Evolutionary conservation across 2,329 filamentous ascomycete genomes (phyloP).

Genomic region (Trichoderma pleuroti): DNA sequence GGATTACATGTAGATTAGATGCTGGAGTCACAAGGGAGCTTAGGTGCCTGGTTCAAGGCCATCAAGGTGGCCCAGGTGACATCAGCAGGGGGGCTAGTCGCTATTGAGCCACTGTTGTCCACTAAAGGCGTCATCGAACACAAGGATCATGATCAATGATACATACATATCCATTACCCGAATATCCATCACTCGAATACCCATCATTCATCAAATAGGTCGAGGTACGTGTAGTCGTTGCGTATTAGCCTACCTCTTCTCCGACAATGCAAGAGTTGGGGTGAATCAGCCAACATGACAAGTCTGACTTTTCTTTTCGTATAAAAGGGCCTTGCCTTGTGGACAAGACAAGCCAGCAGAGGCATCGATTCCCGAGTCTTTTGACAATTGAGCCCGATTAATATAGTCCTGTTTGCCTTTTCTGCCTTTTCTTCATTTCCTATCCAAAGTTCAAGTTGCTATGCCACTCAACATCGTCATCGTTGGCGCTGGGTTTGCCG

Average conservation of each 20-base stretch:
- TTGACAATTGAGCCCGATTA: not conserved
- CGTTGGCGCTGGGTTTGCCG: not conserved
- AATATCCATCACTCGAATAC: not conserved
- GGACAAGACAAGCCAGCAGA: not conserved
- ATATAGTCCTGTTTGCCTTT: not conserved
- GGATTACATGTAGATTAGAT: not conserved
- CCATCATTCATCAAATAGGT: not conserved
- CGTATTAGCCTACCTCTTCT: not conserved
- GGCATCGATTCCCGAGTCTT: not conserved
- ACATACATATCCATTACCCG: not conserved
- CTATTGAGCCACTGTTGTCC: not conserved
- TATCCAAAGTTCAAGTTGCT: not conserved
- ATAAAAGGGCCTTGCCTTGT: not conserved
- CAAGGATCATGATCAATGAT: too few species aligned
- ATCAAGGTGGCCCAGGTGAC: slow-evolving; percentile 18
- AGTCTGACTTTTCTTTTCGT: not conserved
- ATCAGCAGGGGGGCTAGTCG: slow-evolving; percentile 4
- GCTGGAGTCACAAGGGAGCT: not conserved
- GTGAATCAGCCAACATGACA: not conserved
- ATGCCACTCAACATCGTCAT: not conserved
- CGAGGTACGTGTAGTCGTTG: not conserved
- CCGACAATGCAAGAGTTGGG: not conserved
- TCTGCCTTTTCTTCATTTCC: not conserved
- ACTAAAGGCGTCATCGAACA: not conserved
- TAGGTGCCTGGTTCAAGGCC: not conserved